A percentile compares a stretch with the other conserved stretches of the same genome.
These are phyloP conservation scores for Ramaria sp. DNA, from an alignment of 768 basidiomycete genomes.

Conservation along the genomic window DNA sequence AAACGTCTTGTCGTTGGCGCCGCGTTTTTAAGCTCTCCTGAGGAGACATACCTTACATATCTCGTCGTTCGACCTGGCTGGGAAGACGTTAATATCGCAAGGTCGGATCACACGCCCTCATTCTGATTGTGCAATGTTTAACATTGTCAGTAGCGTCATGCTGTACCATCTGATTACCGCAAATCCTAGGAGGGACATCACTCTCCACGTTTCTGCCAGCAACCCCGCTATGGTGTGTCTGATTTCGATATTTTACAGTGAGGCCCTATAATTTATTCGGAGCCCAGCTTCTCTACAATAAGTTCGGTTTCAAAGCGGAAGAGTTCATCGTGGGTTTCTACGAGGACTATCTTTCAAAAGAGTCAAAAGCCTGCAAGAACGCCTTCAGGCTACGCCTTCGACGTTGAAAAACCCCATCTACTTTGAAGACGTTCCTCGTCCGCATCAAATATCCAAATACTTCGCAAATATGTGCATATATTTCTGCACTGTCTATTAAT, in stretches of 20 bases:
- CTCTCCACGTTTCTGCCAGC: slow-evolving; percentile 72
- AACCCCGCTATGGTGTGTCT: slow-evolving; percentile 66
- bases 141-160: slow-evolving; percentile 34
- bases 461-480: too few relatives aligned
- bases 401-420: slow-evolving; percentile 34
- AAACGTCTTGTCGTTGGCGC: slow-evolving; percentile 62
- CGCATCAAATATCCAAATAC: too few relatives aligned
- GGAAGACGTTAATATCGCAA: slow-evolving; percentile 72
- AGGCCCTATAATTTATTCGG: background rate
- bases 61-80: slow-evolving; percentile 70
- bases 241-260: background rate
- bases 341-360: slow-evolving; percentile 60
- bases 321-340: slow-evolving; percentile 79
- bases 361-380: slow-evolving; percentile 67
- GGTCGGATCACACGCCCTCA: slow-evolving; percentile 29
- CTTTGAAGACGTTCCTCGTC: too few relatives aligned
- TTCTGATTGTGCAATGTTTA: background rate
- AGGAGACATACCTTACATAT: slow-evolving; percentile 77
- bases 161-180: slow-evolving; percentile 62
- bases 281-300: slow-evolving; percentile 65
- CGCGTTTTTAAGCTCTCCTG: slow-evolving; percentile 67
- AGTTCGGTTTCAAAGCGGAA: slow-evolving; percentile 82
- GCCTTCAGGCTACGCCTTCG: slow-evolving; percentile 70
- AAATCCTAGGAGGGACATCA: slow-evolving; percentile 70
- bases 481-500: too few relatives aligned